These are phyloP conservation scores for Arbutus unedo DNA, from an alignment of 148 eudicot species.

Conservation along the genomic window DNA sequence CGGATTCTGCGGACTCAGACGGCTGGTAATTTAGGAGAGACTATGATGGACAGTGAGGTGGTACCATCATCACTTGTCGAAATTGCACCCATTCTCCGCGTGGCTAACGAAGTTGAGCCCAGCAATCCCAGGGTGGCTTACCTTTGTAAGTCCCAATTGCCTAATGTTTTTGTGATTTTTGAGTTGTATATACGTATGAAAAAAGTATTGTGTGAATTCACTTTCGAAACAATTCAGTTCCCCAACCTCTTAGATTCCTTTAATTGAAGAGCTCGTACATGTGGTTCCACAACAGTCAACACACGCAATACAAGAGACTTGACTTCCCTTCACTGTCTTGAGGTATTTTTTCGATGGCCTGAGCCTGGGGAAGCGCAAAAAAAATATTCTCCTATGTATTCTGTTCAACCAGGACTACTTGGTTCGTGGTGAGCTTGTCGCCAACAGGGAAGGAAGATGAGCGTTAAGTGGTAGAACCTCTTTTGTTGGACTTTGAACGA, in stretches of 20 bases:
- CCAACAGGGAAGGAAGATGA: not conserved
- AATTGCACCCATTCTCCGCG: conserved; percentile 71
- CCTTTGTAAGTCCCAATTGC: conserved; percentile 43
- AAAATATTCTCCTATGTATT: not conserved
- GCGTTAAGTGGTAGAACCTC: not conserved
- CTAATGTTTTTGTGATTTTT: not conserved
- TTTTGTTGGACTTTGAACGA: not conserved
- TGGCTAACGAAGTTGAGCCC: conserved; percentile 65
- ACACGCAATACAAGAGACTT: not conserved
- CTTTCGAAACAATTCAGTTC: not conserved
- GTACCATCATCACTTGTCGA: conserved; percentile 66
- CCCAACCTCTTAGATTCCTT: not conserved
- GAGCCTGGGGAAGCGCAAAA: not conserved
- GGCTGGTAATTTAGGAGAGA: conserved; percentile 54
- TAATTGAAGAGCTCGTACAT: not conserved
- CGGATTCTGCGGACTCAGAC: conserved; percentile 55
- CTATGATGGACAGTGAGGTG: conserved; percentile 66
- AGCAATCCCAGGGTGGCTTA: conserved; percentile 62
- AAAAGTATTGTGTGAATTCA: no score
- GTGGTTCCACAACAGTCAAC: not conserved
- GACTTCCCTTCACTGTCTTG: not conserved
- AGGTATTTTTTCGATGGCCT: not conserved
- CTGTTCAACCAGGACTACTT: not conserved
- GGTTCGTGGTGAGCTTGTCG: not conserved
- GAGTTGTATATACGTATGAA: not conserved